Conservation (phyloP, 805 yeast genomes). For the Sungouiella thailandica region DNA sequence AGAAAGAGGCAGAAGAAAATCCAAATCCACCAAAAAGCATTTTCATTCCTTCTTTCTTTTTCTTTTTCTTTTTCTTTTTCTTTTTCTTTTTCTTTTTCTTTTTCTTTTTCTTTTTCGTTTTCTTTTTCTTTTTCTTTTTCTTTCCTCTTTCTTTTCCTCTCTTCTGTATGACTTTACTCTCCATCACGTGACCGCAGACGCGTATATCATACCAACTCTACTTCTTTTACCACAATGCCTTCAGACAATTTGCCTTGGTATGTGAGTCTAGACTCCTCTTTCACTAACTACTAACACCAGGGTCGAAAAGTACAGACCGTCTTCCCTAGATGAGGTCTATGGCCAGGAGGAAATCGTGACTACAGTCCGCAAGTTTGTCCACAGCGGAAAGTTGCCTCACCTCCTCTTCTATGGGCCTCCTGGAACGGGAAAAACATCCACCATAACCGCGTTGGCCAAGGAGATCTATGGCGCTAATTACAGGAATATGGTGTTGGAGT, state of each 20-base stretch:
- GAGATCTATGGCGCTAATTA: constrained; percentile 81
- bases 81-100: too few species aligned
- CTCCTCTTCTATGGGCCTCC: constrained; percentile 93
- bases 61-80: too few species aligned
- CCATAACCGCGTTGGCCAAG: constrained; percentile 79
- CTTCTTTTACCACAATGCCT: neutral
- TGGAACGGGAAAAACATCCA: constrained; percentile 90
- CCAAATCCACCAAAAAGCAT: too few species aligned
- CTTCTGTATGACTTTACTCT: too few species aligned
- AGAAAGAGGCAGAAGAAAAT: too few species aligned
- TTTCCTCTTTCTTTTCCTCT: too few species aligned
- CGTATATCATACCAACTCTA: too few species aligned
- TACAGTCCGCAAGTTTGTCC: constrained; percentile 80
- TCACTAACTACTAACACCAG: constrained; percentile 26
- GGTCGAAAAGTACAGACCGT: constrained; percentile 97
- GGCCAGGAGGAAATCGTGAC: constrained; percentile 86
- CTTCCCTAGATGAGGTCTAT: constrained; percentile 74
- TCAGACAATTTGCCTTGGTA: constrained; percentile 18
- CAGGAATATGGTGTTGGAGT: constrained; percentile 85
- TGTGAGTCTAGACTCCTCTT: constrained; percentile 1
- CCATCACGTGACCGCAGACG: too few species aligned
- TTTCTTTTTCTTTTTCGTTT: too few species aligned
- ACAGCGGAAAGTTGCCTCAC: constrained; percentile 83
- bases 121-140: too few species aligned
- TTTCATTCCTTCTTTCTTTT: too few species aligned